Conservation (phyloP, 129 eudicot species). For the Centaurea solstitialis region DNA sequence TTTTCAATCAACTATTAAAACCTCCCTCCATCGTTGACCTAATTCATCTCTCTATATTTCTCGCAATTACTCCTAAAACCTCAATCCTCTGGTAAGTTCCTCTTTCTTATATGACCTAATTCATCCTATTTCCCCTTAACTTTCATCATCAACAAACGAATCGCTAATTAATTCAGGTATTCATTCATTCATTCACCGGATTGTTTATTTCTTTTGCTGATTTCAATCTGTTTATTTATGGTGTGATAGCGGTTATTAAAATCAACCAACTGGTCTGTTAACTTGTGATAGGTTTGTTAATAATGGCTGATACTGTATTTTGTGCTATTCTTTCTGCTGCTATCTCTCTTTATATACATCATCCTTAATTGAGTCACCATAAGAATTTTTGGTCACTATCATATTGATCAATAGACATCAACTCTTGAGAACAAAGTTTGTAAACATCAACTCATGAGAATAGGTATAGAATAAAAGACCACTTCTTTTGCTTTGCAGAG, state of each 20-base stretch:
- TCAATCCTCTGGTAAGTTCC: conserved; percentile 8
- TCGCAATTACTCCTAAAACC: background rate
- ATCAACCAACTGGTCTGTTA: background rate
- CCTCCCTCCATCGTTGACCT: background rate
- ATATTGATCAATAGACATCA: background rate
- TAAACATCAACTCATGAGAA: background rate
- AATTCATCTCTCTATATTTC: background rate
- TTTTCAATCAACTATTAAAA: conserved; percentile 9
- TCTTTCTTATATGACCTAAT: background rate
- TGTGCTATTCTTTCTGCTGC: background rate
- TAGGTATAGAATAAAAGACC: background rate
- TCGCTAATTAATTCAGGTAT: too few species aligned
- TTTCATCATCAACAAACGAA: too few species aligned
- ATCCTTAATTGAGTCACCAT: background rate
- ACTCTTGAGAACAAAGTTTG: background rate
- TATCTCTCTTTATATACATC: background rate
- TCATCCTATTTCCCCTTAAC: too few species aligned
- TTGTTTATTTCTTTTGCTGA: background rate
- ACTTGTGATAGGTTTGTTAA: background rate
- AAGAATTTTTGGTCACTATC: background rate
- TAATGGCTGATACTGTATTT: background rate
- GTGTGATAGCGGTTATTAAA: too few species aligned
- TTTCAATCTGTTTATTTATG: too few species aligned
- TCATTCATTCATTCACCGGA: too few species aligned
- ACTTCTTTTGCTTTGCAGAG: background rate